phyloP scores from a whole-genome alignment of 1,284 basidiomycete genomes.

The Cystobasidium slooffiae region DNA sequence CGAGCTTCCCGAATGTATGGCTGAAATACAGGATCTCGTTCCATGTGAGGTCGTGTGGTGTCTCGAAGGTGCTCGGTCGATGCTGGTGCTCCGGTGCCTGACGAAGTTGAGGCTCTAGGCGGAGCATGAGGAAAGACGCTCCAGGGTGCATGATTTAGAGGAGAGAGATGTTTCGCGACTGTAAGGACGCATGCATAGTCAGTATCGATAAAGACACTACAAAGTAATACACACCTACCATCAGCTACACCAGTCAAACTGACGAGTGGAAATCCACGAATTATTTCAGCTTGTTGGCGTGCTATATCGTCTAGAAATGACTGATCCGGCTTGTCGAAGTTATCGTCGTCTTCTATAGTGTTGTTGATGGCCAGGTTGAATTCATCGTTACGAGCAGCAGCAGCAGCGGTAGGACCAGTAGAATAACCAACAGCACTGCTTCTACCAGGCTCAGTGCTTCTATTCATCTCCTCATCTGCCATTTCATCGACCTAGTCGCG shows the following conservation, averaged over 20 bases:
- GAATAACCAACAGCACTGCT: too few species aligned
- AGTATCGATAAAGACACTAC: background rate
- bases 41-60: conserved; percentile 1
- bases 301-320: conserved; percentile 28
- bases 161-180: conserved; percentile 32
- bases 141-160: background rate
- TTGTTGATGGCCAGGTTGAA: background rate
- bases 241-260: conserved; percentile 18
- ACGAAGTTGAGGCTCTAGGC: conserved; percentile 3
- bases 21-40: conserved; percentile 8
- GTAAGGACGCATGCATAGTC: background rate
- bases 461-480: background rate
- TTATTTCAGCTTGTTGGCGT: conserved; percentile 36
- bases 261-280: conserved; percentile 32
- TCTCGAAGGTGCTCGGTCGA: background rate
- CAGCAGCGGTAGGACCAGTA: background rate
- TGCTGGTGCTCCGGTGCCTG: background rate
- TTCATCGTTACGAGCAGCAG: background rate
- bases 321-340: background rate
- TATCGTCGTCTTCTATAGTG: conserved; percentile 1
- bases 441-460: too few species aligned
- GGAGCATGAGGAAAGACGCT: conserved; percentile 16
- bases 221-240: background rate
- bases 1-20: conserved; percentile 8
- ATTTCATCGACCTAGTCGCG: background rate